These are phyloP conservation scores for Ascochyta koolunga DNA, from an alignment of 2,329 filamentous ascomycete species.

Conservation along the genomic window DNA sequence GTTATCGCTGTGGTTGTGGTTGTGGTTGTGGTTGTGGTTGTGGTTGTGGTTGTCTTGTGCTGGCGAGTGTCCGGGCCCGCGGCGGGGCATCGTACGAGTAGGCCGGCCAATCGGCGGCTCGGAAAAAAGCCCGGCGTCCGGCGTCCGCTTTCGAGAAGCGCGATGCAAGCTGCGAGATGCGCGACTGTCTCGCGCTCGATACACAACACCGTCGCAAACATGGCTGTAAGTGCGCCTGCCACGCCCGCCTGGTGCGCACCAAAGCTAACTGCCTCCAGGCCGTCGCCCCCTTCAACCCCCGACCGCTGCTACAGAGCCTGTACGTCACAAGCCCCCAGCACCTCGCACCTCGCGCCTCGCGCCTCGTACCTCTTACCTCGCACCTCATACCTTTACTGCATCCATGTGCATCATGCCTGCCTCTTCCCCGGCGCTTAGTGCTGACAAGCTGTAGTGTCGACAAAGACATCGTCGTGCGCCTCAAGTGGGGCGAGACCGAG, in stretches of 20 bases:
- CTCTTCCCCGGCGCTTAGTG: background rate
- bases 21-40: too few species aligned
- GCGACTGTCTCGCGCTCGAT: slow-evolving; percentile 1
- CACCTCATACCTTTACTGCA: too few species aligned
- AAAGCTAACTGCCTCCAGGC: slow-evolving; percentile 30
- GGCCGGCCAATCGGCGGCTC: background rate
- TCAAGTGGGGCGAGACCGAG: slow-evolving; percentile 98
- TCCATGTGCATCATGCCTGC: too few species aligned
- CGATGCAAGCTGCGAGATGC: background rate
- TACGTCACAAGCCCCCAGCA: slow-evolving; percentile 55
- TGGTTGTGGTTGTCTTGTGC: too few species aligned
- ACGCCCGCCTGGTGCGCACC: background rate
- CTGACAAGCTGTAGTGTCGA: slow-evolving; percentile 67
- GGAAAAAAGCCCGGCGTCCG: background rate
- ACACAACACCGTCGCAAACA: slow-evolving; percentile 31
- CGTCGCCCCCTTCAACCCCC: slow-evolving; percentile 90
- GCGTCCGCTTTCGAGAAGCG: slow-evolving; percentile 14
- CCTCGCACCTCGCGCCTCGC: background rate
- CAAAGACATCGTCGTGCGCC: slow-evolving; percentile 85
- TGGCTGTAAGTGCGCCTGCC: slow-evolving; percentile 43
- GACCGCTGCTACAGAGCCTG: slow-evolving; percentile 93
- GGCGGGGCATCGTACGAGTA: background rate
- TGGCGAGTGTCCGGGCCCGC: background rate
- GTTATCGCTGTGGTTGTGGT: background rate
- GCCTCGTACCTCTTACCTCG: too few species aligned